Percentiles rank a stretch among this genome's conserved stretches.
These are phyloP conservation scores for Mycotypha africana DNA, from an alignment of 371 early-diverging fungal genomes.

Conservation along the genomic window DNA sequence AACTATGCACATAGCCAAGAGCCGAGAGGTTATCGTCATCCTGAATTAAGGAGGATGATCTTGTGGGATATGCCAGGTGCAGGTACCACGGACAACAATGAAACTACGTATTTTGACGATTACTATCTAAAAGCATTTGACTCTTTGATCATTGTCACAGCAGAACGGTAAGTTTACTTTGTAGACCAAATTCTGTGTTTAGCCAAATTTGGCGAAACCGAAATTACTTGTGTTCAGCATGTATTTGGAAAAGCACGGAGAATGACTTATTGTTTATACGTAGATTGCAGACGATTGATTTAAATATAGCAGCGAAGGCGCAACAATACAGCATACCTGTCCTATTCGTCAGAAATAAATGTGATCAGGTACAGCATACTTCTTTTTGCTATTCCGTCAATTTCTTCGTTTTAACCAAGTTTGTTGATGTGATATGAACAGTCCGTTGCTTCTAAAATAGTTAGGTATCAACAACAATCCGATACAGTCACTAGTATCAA, in stretches of 20 bases:
- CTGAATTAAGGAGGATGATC: slow-evolving; percentile 32
- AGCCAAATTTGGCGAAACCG: neutral
- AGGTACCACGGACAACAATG: slow-evolving; percentile 24
- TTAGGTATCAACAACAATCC: slow-evolving; percentile 9
- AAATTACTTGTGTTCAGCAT: neutral
- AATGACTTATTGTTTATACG: neutral
- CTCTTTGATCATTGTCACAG: slow-evolving; percentile 40
- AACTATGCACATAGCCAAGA: slow-evolving; percentile 23
- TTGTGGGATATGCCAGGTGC: slow-evolving; percentile 49
- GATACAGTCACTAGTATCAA: slow-evolving; percentile 1
- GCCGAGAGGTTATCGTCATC: slow-evolving; percentile 36
- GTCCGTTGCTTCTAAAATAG: slow-evolving; percentile 34
- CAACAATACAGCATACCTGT: slow-evolving; percentile 32
- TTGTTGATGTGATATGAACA: too few species aligned
- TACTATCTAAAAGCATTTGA: slow-evolving; percentile 43
- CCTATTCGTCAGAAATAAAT: slow-evolving; percentile 38
- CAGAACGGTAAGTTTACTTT: slow-evolving; percentile 32
- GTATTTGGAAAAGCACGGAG: too few species aligned
- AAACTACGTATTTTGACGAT: slow-evolving; percentile 38
- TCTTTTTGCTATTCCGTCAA: neutral
- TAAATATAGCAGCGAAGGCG: slow-evolving; percentile 32
- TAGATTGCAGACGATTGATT: slow-evolving; percentile 32
- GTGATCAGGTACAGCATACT: slow-evolving; percentile 29
- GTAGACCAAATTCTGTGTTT: too few species aligned
- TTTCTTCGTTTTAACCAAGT: neutral